Percentiles rank a stretch among this genome's conserved stretches.
These are phyloP conservation scores for Pascua sp. DNA, from an alignment of 1,284 basidiomycete species.

Conservation along the genomic window DNA sequence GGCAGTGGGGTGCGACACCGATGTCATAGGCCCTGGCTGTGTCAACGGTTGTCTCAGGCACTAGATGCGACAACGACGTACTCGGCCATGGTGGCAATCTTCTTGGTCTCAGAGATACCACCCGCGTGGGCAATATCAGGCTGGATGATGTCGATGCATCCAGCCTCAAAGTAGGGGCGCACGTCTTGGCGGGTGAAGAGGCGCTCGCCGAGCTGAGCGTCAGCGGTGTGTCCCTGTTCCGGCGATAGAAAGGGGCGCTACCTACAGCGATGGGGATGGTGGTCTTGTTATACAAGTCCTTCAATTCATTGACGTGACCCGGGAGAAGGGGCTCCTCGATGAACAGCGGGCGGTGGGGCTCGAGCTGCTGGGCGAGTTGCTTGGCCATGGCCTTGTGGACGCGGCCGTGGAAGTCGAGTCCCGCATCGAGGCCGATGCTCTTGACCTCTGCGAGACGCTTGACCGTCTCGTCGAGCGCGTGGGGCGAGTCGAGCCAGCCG, in stretches of 20 bases:
- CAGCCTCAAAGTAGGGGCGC: conserved; percentile 61
- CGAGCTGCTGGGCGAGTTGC: conserved; percentile 65
- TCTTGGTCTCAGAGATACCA: conserved; percentile 68
- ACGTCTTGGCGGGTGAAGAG: conserved; percentile 67
- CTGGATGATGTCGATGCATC: conserved; percentile 68
- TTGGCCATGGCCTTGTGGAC: conserved; percentile 74
- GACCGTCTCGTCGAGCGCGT: conserved; percentile 59
- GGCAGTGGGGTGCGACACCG: conserved; percentile 52
- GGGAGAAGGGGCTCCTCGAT: conserved; percentile 71
- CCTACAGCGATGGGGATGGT: conserved; percentile 52
- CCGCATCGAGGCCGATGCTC: conserved; percentile 63
- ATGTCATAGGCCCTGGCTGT: conserved; percentile 46
- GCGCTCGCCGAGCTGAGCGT: conserved; percentile 60
- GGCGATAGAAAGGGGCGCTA: background rate
- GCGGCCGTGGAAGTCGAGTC: conserved; percentile 54
- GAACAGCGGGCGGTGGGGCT: conserved; percentile 65
- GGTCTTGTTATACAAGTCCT: conserved; percentile 52
- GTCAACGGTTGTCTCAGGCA: background rate
- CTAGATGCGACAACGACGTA: conserved; percentile 6
- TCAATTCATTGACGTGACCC: conserved; percentile 51
- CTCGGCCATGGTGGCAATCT: conserved; percentile 67
- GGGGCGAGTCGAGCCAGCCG: conserved; percentile 54
- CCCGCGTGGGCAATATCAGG: conserved; percentile 61
- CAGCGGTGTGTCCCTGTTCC: background rate
- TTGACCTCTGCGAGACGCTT: conserved; percentile 63